Evolutionary conservation across 306 rosid species (phyloP), one percentile per base, ranked within the genome.

Genomic region (Acacia confusa): DNA sequence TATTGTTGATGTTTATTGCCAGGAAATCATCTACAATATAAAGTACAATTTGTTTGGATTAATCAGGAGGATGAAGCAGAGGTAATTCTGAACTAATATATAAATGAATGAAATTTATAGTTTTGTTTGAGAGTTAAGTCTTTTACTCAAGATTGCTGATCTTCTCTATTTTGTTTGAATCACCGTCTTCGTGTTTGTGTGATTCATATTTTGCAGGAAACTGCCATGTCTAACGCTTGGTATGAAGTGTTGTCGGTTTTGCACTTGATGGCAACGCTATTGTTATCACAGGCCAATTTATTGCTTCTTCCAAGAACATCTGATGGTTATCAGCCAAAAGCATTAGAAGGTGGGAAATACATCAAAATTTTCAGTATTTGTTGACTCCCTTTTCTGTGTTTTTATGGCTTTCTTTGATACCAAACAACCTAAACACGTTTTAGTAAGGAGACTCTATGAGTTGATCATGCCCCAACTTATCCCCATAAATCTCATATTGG

Each of bases 51-150:
- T 92, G 82, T 81, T 65, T 95, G 99, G 99, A 83, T 95, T 68
- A 95, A 95, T 87, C 97, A 95, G 87, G 99, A 95, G 84, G 99
- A 95, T 82, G 97, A 93, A 9, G 87, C 88, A 76, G 98, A 95
- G 98, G 99, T 93, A 57, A 74, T 10, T 79, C 70, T 58, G 50
- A 6, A 28, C 36, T 41, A 40, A 10, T 41, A 69, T 32, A 69
- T 40, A 69, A 22, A 69, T n/a, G 32, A n/a, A 40, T 5, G 27
- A 27, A 69, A 41, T 22, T 20, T 40, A 16, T 41, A 13, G 60
- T 74, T 69, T 71, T 65, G 27, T 73, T 81, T 63, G 79, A 55
- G 82, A 38, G 78, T 76, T 70, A 74, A 79, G 82, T 60, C n/a
- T 32, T 81, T 79, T 76, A 36, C 68, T 22, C 45, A 69, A 70